Conservation (phyloP, 371 early-diverging fungal species). For the Mucor circinelloides region DNA sequence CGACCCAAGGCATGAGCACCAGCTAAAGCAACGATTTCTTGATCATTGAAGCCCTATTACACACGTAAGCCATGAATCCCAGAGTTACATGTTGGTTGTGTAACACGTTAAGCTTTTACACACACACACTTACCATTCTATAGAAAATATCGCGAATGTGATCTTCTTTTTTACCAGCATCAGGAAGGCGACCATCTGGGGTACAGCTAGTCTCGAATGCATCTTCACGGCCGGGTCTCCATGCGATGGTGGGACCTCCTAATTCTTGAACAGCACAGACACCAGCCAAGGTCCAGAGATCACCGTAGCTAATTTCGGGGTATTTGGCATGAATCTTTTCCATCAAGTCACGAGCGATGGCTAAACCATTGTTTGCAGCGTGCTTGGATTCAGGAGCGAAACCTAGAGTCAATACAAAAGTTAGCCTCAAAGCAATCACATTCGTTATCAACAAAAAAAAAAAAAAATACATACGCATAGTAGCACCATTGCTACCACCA, state of each 20-base stretch:
- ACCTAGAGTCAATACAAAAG: conserved; percentile 27
- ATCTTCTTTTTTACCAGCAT: conserved; percentile 75
- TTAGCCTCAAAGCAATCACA: neutral
- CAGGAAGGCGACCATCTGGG: conserved; percentile 94
- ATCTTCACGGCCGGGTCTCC: conserved; percentile 89
- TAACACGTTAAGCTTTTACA: neutral
- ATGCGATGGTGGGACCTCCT: conserved; percentile 87
- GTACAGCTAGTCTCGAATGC: conserved; percentile 52
- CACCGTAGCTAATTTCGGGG: conserved; percentile 87
- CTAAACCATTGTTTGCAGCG: conserved; percentile 90
- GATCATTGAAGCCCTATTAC: conserved; percentile 67
- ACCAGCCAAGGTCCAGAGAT: conserved; percentile 94
- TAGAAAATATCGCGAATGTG: conserved; percentile 87
- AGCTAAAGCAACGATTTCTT: conserved; percentile 80
- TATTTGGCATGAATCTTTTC: conserved; percentile 85
- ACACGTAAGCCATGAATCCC: neutral
- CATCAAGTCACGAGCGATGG: conserved; percentile 77
- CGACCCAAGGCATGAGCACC: conserved; percentile 90
- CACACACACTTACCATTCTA: conserved; percentile 68
- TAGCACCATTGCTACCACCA: conserved; percentile 83
- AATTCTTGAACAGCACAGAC: conserved; percentile 89
- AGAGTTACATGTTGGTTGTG: neutral
- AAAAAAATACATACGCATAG: conserved; percentile 60
- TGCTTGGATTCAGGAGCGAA: conserved; percentile 72
- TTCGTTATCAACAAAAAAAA: neutral